Evolutionary conservation across 1,139 yeast genomes (phyloP).

Genomic region (Debaryomyces subglobosus): DNA sequence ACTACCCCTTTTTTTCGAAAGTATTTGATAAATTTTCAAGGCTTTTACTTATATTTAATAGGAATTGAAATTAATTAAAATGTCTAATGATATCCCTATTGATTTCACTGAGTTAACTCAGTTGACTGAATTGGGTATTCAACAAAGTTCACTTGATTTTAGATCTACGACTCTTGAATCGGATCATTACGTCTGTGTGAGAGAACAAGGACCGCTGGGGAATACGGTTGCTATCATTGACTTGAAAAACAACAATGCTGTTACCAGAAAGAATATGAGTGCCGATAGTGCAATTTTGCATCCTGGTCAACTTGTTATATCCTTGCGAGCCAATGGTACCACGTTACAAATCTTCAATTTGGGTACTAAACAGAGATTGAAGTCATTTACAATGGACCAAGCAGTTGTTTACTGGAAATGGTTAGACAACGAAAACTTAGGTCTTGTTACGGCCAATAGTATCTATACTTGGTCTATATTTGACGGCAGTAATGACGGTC

Average conservation of each 20-base stretch:
- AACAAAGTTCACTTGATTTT: constrained; percentile 83
- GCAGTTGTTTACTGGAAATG: constrained; percentile 97
- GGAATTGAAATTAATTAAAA: constrained; percentile 14
- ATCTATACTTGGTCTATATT: constrained; percentile 83
- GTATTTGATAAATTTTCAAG: constrained; percentile 1
- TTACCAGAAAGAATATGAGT: constrained; percentile 86
- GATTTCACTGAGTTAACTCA: constrained; percentile 94
- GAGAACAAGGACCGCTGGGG: constrained; percentile 76
- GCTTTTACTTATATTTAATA: constrained; percentile 2
- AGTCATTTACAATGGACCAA: constrained; percentile 83
- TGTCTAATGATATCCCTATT: constrained; percentile 77
- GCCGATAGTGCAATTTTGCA: constrained; percentile 99
- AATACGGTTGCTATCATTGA: constrained; percentile 93
- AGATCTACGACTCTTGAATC: constrained; percentile 93
- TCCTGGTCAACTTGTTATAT: constrained; percentile 84
- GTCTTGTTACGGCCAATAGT: constrained; percentile 78
- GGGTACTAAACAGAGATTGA: constrained; percentile 83
- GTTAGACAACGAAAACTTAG: constrained; percentile 74
- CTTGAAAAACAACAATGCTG: constrained; percentile 72
- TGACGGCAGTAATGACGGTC: constrained; percentile 79
- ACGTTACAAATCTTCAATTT: constrained; percentile 93
- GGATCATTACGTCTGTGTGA: constrained; percentile 84
- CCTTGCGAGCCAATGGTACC: constrained; percentile 94
- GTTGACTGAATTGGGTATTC: constrained; percentile 81
- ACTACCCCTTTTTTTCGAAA: constrained; percentile 4